A percentile compares a stretch with the other conserved stretches of the same genome.
phyloP scores from a whole-genome alignment of 441 rosid species.

The Gossypium trilobum region DNA sequence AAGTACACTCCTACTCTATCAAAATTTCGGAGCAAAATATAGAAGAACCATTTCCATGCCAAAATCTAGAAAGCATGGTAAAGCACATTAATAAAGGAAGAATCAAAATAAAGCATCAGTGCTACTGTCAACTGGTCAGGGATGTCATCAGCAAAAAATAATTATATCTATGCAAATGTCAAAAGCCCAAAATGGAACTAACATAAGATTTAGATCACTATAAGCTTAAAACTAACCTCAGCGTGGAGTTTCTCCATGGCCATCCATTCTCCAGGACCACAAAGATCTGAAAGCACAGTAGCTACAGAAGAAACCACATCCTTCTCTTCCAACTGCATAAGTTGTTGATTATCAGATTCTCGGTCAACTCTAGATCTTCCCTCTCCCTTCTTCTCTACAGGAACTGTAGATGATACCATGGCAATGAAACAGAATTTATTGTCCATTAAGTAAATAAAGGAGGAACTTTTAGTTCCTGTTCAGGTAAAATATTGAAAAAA shows the following conservation, averaged over 20 bases:
- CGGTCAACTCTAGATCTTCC: slow-evolving; percentile 70
- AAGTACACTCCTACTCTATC: neutral
- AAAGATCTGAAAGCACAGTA: slow-evolving; percentile 87
- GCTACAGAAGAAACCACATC: slow-evolving; percentile 97
- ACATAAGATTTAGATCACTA: neutral
- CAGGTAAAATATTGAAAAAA: neutral
- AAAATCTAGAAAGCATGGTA: neutral
- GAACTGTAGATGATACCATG: slow-evolving; percentile 23
- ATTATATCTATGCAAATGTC: neutral
- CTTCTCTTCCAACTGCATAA: slow-evolving; percentile 80
- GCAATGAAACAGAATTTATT: slow-evolving; percentile 14
- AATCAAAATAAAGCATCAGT: neutral
- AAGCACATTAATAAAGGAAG: neutral
- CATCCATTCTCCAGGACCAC: slow-evolving; percentile 99
- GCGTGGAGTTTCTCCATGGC: slow-evolving; percentile 85
- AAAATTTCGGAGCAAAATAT: neutral
- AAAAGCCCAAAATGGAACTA: neutral
- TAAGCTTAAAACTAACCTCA: slow-evolving; percentile 41
- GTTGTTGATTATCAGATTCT: slow-evolving; percentile 81
- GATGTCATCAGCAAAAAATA: neutral
- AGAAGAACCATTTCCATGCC: neutral
- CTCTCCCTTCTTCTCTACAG: slow-evolving; percentile 66
- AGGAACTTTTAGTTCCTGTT: neutral
- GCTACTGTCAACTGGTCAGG: neutral
- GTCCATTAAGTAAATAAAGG: neutral